A percentile compares a stretch with the other conserved stretches of the same genome.
Evolutionary conservation across 257 asterid genomes (phyloP).

Genomic region (Solanum sejunctum): DNA sequence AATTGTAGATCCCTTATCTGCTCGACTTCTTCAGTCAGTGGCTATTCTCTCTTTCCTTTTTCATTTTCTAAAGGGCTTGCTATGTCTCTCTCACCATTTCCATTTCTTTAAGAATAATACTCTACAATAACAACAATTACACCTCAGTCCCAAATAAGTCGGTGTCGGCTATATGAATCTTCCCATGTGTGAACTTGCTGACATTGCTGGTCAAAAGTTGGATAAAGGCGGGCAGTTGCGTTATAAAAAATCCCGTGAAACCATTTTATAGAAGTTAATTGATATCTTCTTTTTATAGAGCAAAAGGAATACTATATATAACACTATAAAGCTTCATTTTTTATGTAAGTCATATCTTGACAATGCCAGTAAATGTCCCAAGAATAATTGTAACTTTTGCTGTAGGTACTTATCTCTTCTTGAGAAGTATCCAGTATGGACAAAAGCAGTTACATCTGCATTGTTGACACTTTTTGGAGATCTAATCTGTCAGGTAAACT

Average conservation of each 20-base stretch:
- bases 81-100: not conserved
- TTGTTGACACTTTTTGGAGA: constrained; percentile 68
- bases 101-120: not conserved
- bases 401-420: constrained; percentile 82
- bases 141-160: not conserved
- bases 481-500: constrained; percentile 74
- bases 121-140: not conserved
- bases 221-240: not conserved
- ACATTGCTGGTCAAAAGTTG: not conserved
- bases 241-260: not conserved
- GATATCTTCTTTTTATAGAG: too few species aligned
- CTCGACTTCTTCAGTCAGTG: not conserved
- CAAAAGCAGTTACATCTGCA: constrained; percentile 80
- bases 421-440: constrained; percentile 69
- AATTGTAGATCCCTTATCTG: not conserved
- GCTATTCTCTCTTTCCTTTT: not conserved
- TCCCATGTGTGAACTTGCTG: not conserved
- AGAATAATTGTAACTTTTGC: constrained; percentile 2
- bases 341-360: not conserved
- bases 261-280: too few species aligned
- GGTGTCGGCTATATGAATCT: not conserved
- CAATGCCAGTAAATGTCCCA: not conserved
- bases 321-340: not conserved
- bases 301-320: not conserved
- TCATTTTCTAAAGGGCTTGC: not conserved